phyloP scores from a whole-genome alignment of 2,329 filamentous ascomycete genomes.

The Botrytis fabae region DNA sequence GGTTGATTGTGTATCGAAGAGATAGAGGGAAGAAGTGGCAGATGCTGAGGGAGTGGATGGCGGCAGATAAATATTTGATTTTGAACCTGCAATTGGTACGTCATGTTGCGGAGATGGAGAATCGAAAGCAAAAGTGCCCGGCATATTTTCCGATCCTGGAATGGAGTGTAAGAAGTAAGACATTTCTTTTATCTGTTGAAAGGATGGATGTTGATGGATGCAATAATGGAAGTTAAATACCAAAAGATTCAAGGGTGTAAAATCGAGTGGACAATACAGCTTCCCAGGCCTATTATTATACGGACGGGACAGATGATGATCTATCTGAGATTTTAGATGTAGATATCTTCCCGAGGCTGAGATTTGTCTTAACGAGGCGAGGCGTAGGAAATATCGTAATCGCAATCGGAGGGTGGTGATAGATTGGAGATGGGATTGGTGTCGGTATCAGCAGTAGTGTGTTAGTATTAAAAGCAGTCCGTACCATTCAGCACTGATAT shows the following conservation, averaged over 20 bases:
- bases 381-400: neutral
- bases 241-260: neutral
- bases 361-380: neutral
- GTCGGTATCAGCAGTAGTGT: too few relatives aligned
- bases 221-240: neutral
- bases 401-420: neutral
- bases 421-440: neutral
- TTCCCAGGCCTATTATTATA: neutral
- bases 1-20: conserved; percentile 32
- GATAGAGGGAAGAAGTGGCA: conserved; percentile 40
- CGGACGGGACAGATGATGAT: neutral
- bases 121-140: conserved; percentile 34
- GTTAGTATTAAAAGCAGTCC: neutral
- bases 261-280: neutral
- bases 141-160: conserved; percentile 27
- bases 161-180: conserved; percentile 28
- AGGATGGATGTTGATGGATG: neutral
- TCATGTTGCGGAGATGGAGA: conserved; percentile 24
- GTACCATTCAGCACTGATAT: neutral
- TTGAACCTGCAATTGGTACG: conserved; percentile 37
- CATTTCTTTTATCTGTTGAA: conserved; percentile 23
- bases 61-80: conserved; percentile 46
- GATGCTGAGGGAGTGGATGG: conserved; percentile 45
- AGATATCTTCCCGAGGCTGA: neutral
- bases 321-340: neutral